Evolutionary conservation across 148 eudicot species (phyloP), one percentile per base, ranked within the genome.

Genomic region (Beta vulgaris): DNA sequence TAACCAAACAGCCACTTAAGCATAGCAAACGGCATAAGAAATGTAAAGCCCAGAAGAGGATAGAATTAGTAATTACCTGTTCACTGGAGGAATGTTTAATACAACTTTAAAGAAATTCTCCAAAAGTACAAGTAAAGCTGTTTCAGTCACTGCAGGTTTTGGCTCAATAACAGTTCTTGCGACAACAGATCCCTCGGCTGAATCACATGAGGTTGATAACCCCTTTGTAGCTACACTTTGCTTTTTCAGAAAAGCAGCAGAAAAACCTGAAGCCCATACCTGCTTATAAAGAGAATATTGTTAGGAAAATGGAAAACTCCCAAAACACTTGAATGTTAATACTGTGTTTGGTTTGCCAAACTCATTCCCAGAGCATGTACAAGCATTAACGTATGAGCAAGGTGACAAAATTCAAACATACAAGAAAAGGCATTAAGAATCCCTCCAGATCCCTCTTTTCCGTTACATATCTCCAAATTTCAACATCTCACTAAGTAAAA

Each of bases 191-290:
- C 70, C 77, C 46, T 77, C 61, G 26, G 74, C 78, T 10, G 59
- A 74, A 55, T 82, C 86, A 32, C 59, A 74, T 23, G 77, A 55
- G 36, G 40, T 48, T 36, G 51, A 18, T 53, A 74, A 73, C 64
- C 94, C 92, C 83, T 89, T 89, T 36, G 97, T 83, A 37, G 98
- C 98, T 51, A 91, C 42, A 48, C 99, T 96, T 16, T 85, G 87
- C 83, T 91, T 96, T 81, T 96, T 96, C 74, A 96, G 74, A 81
- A 96, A 89, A 62, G 99, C 99, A 79, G 99, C 98, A 80, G 98
- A 96, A 83, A 96, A 96, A 26, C 99, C 99, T 19, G 97, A 89
- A 51, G 99, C 98, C 88, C 89, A 96, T n/a, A 96, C 98, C 99
- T 96, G 73, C 55, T 77, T 21, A 51, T 31, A 77, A 68, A 61